Base-by-base conservation (phyloP, 1,284 basidiomycete species). In the Mycena citricolor region DNA sequence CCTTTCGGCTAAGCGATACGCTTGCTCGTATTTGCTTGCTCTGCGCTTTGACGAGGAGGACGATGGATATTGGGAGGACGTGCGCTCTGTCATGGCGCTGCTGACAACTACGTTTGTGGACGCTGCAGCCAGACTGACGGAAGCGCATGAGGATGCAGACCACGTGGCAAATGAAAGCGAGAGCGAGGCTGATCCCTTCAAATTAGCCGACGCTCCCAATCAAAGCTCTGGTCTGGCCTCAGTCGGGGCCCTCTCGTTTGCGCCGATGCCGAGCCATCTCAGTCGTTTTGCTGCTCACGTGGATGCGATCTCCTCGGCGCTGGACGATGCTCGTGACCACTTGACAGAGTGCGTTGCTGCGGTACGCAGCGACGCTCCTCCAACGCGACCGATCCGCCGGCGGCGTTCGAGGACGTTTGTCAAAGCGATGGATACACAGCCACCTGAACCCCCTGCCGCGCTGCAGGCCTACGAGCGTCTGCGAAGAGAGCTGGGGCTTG, bases 31-130 rank as follows among this genome's bases (percentile, higher is more conserved):
- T 58, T 68, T 90, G 2, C 70, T 90, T 2, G 86, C 87, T 4
- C 61, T 90, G 26, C 73, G 86, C 4, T 90, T 90, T 57, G 68
- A 63, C 33, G 72, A 76, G 32, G 76, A 74, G 16, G 83, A 85
- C 50, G 81, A 83, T 51, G 66, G 68, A 6, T 90, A 90, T 56
- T 90, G 86, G 86, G 86, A 89, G 53, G 81, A 89, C 56, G 86
- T 86, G 23, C 74, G 82, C 17, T 79, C 80, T 28, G 76, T 90
- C 23, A 81, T 87, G 70, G 71, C 70, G 5, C 60, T 90, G 4
- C 62, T 90, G 44, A 80, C 79, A 2, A 79, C 71, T 26, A 75
- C 84, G 5, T 69, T 90, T 31, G 69, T 71, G 4, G 86, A 88
- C 56, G 76, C 82, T 2, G 71, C 79, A 8, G 66, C 76, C 8